A percentile compares a stretch with the other conserved stretches of the same genome.
Conservation (phyloP, 106 monocot genomes). For the Allium cepa region DNA sequence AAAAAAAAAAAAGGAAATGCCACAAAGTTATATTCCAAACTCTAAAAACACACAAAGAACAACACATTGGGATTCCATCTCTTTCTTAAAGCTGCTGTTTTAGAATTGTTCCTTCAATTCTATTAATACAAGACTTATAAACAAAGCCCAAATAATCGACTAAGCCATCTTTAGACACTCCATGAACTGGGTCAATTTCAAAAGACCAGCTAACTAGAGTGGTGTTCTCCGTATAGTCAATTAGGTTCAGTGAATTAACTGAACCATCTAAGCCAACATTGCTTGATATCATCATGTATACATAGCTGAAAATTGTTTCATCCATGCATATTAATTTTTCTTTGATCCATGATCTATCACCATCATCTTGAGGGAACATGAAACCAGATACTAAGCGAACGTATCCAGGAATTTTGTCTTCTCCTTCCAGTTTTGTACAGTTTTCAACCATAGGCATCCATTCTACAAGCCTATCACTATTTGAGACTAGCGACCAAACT, state of each 20-base stretch:
- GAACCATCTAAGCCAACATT: constrained; percentile 30
- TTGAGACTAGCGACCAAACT: constrained; percentile 16
- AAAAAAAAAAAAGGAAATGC: not conserved
- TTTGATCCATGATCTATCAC: constrained; percentile 23
- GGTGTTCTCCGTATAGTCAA: constrained; percentile 14
- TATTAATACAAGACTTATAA: constrained; percentile 27
- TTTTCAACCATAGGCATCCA: constrained; percentile 33
- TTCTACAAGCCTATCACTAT: constrained; percentile 14
- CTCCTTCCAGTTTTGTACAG: constrained; percentile 12
- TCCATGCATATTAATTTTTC: constrained; percentile 22
- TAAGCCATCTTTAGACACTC: constrained; percentile 14
- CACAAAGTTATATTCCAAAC: not conserved
- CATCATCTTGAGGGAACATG: constrained; percentile 24
- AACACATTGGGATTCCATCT: not conserved
- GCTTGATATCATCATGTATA: constrained; percentile 18
- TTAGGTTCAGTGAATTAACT: constrained; percentile 11
- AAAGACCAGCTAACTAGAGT: constrained; percentile 21
- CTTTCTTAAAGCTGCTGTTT: constrained; percentile 6
- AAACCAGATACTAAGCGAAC: constrained; percentile 20
- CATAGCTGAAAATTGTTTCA: constrained; percentile 4
- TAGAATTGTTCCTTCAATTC: constrained; percentile 12
- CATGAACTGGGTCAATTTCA: constrained; percentile 13
- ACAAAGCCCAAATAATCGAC: constrained; percentile 25
- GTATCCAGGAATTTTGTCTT: constrained; percentile 20
- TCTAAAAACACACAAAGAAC: not conserved